These are phyloP conservation scores for Pythium diclinum DNA, from an alignment of 352 stramenopile species.

Conservation along the genomic window DNA sequence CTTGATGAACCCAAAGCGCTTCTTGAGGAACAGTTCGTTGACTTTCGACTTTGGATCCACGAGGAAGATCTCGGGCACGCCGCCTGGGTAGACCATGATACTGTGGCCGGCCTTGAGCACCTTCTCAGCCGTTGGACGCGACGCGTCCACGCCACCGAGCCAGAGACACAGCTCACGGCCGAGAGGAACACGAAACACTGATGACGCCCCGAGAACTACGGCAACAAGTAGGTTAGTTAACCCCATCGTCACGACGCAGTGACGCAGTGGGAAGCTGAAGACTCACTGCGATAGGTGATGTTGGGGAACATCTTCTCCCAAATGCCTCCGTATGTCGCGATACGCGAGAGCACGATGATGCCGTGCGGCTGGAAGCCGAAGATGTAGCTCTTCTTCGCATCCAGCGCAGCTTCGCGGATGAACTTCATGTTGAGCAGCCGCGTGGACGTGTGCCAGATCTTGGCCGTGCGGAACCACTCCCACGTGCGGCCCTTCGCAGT, in stretches of 20 bases:
- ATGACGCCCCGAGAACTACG: conserved; percentile 53
- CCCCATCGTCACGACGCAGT: not conserved
- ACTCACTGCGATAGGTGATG: conserved; percentile 47
- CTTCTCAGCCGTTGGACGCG: conserved; percentile 66
- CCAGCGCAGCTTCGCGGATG: conserved; percentile 57
- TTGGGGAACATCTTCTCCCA: conserved; percentile 72
- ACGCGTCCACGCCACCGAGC: conserved; percentile 74
- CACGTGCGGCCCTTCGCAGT: conserved; percentile 49
- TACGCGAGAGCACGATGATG: conserved; percentile 72
- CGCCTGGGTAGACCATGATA: conserved; percentile 71
- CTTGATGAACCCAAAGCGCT: conserved; percentile 81
- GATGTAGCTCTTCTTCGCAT: conserved; percentile 58
- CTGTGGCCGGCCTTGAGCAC: conserved; percentile 65
- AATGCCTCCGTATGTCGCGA: conserved; percentile 59
- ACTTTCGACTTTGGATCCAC: conserved; percentile 68
- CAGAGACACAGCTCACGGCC: conserved; percentile 65
- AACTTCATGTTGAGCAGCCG: conserved; percentile 57
- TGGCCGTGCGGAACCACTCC: conserved; percentile 36
- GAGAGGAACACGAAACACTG: conserved; percentile 69
- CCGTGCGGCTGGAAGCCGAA: conserved; percentile 75
- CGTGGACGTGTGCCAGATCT: conserved; percentile 49
- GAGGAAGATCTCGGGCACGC: conserved; percentile 77
- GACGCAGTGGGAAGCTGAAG: not conserved
- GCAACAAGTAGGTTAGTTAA: not conserved
- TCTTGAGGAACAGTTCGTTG: conserved; percentile 72